These are phyloP conservation scores for Eutypa lata DNA, from an alignment of 2,329 filamentous ascomycete genomes.

Conservation along the genomic window DNA sequence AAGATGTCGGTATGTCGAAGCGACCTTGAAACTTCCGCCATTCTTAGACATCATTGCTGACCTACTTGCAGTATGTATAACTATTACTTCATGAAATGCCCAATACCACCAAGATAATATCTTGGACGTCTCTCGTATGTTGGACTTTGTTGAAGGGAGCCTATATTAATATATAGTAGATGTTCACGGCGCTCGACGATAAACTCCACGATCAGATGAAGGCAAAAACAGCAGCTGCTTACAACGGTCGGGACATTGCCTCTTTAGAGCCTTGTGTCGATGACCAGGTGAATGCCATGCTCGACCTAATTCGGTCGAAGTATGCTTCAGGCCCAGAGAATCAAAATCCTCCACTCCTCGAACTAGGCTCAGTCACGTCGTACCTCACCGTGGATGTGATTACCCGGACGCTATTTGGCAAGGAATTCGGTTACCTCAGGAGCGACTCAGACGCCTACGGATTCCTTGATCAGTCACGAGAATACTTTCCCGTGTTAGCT, in stretches of 20 bases:
- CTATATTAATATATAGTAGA: constrained; percentile 3
- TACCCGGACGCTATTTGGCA: constrained; percentile 45
- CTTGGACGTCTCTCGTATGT: too few species aligned
- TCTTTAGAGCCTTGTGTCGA: constrained; percentile 38
- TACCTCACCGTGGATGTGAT: constrained; percentile 53
- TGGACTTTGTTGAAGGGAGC: too few species aligned
- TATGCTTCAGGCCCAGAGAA: constrained; percentile 9
- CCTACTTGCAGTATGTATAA: too few species aligned
- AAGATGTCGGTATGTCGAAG: neutral
- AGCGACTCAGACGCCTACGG: constrained; percentile 41
- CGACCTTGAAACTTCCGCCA: too few species aligned
- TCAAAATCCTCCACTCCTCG: constrained; percentile 24
- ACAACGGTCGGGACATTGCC: constrained; percentile 20
- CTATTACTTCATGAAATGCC: too few species aligned
- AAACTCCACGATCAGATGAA: constrained; percentile 37
- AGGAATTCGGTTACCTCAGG: constrained; percentile 42
- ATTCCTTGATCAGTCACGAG: constrained; percentile 37
- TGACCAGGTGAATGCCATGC: constrained; percentile 36
- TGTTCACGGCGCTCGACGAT: constrained; percentile 46
- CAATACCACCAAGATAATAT: too few species aligned
- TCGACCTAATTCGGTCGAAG: constrained; percentile 39
- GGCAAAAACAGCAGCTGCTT: constrained; percentile 34
- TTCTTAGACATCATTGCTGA: too few species aligned
- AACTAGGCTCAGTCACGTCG: constrained; percentile 41
- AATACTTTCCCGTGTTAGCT: constrained; percentile 35